Evolutionary conservation across 345 rosid genomes (phyloP), one percentile per base, ranked within the genome.

Genomic region (Salix exigua): DNA sequence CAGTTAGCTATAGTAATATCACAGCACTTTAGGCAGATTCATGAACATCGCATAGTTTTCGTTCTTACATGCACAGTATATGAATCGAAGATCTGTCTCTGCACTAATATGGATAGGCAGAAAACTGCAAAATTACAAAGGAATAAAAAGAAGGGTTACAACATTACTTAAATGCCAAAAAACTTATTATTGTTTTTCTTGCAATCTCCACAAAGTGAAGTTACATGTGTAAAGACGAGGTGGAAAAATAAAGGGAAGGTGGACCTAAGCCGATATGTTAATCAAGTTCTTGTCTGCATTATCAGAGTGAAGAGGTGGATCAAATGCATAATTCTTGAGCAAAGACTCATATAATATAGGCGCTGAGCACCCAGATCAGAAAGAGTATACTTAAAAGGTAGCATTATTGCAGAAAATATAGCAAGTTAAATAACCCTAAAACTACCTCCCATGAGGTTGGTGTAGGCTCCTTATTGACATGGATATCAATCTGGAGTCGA

Each of bases 61-160:
- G 71, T 70, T 17, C 98, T 88, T 86, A 93, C 99, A 94, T 63
- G 98, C 97, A 86, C 98, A 96, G 77, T 91, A 96, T 46, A 90
- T 77, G 80, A 96, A 96, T 28, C 94, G 91, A 79, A 96, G 96
- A 85, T 92, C 97, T 65, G 75, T 89, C 85, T 96, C 98, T 23
- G 93, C 98, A 51, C 98, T 94, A 76, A 74, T 81, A 86, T 91
- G 96, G 75, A 91, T 78, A 11, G 98, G 97, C 87, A 91, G 88
- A 87, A 91, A 93, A 80, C 99, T 96, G 87, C 35, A 80, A 75
- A 79, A 73, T 35, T 38, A 42, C 31, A 37, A 73, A 62, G 69
- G 61, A 4, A 21, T 55, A 23, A 75, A 16, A 73, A 9, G 48
- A 46, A 17, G 44, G 6, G 13, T 21, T 68, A 46, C 26, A 30